Evolutionary conservation across 805 yeast species (phyloP).

Genomic region (Sugiyamaella chiloensis): DNA sequence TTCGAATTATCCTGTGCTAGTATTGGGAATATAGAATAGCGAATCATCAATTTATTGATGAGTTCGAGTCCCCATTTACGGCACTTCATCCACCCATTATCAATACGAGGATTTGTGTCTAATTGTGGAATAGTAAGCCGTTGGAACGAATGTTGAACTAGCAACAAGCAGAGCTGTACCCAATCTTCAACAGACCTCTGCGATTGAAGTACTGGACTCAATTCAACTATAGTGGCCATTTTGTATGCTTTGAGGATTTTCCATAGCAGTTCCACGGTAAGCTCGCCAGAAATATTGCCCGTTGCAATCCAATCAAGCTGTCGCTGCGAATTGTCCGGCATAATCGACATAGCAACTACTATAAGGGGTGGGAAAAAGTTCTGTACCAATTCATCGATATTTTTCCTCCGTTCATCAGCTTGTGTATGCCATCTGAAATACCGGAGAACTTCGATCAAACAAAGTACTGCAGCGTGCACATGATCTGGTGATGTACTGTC

Average conservation of each 20-base stretch:
- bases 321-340: constrained; percentile 34
- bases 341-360: constrained; percentile 45
- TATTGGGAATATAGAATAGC: constrained; percentile 10
- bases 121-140: constrained; percentile 37
- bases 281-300: constrained; percentile 25
- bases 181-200: constrained; percentile 54
- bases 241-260: constrained; percentile 72
- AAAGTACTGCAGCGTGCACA: constrained; percentile 62
- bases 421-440: constrained; percentile 55
- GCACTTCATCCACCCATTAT: constrained; percentile 64
- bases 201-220: constrained; percentile 62
- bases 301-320: constrained; percentile 35
- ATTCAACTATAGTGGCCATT: constrained; percentile 57
- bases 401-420: constrained; percentile 49
- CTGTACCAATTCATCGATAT: constrained; percentile 45
- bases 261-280: constrained; percentile 67
- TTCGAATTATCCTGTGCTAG: background rate
- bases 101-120: constrained; percentile 17
- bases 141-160: constrained; percentile 55
- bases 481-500: constrained; percentile 3
- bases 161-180: constrained; percentile 70
- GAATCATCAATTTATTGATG: constrained; percentile 13
- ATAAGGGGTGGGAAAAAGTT: constrained; percentile 63
- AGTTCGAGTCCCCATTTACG: constrained; percentile 86
- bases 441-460: constrained; percentile 52